Evolutionary conservation across 352 stramenopile species (phyloP).

Genomic region (Phytopythium montanum): DNA sequence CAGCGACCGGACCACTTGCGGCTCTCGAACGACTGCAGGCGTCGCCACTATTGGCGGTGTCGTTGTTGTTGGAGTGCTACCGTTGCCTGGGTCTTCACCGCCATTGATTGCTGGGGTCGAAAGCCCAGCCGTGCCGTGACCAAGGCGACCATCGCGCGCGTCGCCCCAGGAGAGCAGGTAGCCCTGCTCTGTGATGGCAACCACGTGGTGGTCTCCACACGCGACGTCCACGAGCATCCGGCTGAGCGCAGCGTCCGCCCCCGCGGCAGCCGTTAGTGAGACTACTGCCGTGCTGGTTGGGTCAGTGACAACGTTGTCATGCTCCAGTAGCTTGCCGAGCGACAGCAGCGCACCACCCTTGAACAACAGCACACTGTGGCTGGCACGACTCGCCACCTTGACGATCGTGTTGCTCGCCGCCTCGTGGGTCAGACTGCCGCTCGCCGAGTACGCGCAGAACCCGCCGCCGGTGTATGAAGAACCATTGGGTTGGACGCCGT

Average conservation of each 20-base stretch:
- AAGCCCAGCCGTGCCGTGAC: neutral
- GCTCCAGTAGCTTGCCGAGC: constrained; percentile 25
- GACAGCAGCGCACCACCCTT: constrained; percentile 32
- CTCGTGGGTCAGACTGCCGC: constrained; percentile 1
- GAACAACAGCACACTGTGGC: constrained; percentile 45
- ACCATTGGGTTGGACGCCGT: neutral
- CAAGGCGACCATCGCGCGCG: constrained; percentile 15
- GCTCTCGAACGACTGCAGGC: constrained; percentile 1
- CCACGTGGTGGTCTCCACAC: constrained; percentile 54
- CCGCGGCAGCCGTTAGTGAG: constrained; percentile 4
- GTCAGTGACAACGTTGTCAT: constrained; percentile 3
- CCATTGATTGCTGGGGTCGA: neutral
- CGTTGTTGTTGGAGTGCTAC: neutral
- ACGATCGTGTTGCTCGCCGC: constrained; percentile 28
- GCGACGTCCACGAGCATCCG: constrained; percentile 56
- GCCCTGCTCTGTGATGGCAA: constrained; percentile 66
- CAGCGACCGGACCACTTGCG: constrained; percentile 34
- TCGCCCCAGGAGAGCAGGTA: constrained; percentile 78
- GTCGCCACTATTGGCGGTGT: neutral
- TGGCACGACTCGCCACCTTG: constrained; percentile 33
- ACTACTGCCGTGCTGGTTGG: constrained; percentile 6
- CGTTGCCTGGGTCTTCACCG: neutral
- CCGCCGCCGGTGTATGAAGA: neutral
- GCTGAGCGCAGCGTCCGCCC: constrained; percentile 33
- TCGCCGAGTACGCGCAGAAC: constrained; percentile 5